Percentiles rank a stretch among this genome's conserved stretches.
These are phyloP conservation scores for Colletotrichum cordylinicola DNA, from an alignment of 2,329 filamentous ascomycete genomes.

Conservation along the genomic window DNA sequence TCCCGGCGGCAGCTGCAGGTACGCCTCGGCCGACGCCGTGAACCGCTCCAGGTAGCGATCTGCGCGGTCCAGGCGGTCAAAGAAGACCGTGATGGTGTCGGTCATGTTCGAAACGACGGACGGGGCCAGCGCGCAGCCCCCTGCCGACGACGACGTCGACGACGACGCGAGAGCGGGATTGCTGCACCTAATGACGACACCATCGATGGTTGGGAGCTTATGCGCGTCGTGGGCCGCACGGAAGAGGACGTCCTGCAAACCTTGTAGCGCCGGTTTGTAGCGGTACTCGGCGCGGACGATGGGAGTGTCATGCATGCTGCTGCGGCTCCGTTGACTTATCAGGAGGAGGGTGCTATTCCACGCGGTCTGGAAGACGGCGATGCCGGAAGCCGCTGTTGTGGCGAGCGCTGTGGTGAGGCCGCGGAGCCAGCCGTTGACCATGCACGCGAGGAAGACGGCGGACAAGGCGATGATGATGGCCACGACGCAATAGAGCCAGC, in stretches of 20 bases:
- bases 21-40: background rate
- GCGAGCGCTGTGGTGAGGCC: too few relatives aligned
- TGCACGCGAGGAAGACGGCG: background rate
- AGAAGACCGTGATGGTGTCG: background rate
- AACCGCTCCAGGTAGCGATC: background rate
- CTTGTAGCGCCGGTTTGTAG: background rate
- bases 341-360: background rate
- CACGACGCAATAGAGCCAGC: background rate
- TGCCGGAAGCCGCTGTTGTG: background rate
- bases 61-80: background rate
- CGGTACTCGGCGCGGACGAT: background rate
- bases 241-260: background rate
- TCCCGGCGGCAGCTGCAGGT: background rate
- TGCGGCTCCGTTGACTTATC: background rate
- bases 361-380: background rate
- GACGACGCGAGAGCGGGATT: background rate
- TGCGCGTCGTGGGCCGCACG: background rate
- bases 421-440: background rate
- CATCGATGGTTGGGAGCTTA: background rate
- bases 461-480: background rate
- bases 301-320: background rate
- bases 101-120: background rate
- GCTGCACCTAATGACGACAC: background rate
- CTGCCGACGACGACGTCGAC: background rate
- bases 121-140: background rate